Percentiles rank a stretch among this genome's conserved stretches.
Conservation (phyloP, 768 basidiomycete genomes). For the Coprinopsis marcescibilis region DNA sequence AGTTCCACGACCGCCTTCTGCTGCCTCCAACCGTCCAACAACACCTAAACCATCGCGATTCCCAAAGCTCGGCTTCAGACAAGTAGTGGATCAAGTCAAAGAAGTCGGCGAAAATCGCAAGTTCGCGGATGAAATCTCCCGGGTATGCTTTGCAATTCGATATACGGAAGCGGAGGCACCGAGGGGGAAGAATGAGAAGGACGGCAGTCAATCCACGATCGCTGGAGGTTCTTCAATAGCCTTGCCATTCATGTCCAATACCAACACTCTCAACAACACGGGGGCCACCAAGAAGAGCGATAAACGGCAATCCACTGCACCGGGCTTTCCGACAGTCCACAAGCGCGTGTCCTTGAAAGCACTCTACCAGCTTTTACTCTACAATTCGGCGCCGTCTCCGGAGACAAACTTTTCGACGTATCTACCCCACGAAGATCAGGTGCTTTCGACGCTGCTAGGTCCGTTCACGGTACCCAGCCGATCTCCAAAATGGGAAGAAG, state of each 20-base stretch:
- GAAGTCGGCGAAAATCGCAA: conserved; percentile 46
- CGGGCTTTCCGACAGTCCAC: not conserved
- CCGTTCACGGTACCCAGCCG: conserved; percentile 44
- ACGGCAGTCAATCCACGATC: conserved; percentile 9
- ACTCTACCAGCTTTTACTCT: conserved; percentile 41
- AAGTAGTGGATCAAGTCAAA: conserved; percentile 60
- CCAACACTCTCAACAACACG: conserved; percentile 5
- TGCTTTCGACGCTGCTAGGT: conserved; percentile 50
- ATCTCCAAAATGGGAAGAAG: conserved; percentile 38
- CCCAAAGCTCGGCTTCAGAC: conserved; percentile 49
- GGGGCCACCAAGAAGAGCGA: conserved; percentile 9
- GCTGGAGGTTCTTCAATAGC: conserved; percentile 31
- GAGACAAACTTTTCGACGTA: conserved; percentile 20
- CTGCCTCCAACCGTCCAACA: conserved; percentile 12
- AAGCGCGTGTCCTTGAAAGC: conserved; percentile 33
- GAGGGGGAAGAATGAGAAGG: conserved; percentile 16
- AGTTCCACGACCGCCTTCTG: conserved; percentile 14
- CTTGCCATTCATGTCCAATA: conserved; percentile 35
- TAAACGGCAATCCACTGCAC: conserved; percentile 1
- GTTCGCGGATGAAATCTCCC: conserved; percentile 52
- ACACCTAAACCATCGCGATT: conserved; percentile 48
- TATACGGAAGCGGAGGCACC: conserved; percentile 37
- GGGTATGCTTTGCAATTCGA: conserved; percentile 49
- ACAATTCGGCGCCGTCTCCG: conserved; percentile 32
- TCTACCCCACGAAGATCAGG: conserved; percentile 53